These are phyloP conservation scores for Gossypium schwendimanii DNA, from an alignment of 441 rosid genomes.

Conservation along the genomic window DNA sequence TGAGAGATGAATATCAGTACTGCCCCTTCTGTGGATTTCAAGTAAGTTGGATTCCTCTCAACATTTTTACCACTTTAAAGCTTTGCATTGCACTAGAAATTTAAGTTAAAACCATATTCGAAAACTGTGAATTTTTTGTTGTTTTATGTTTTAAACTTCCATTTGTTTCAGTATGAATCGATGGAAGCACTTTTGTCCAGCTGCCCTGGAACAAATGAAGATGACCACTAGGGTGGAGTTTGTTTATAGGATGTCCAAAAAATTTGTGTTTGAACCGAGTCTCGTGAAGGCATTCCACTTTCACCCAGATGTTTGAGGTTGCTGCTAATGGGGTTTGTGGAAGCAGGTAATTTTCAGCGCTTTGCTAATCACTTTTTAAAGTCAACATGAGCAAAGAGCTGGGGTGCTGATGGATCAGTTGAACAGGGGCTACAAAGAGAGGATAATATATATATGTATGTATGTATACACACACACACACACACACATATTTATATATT, in stretches of 20 bases:
- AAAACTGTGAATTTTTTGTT: slow-evolving; percentile 3
- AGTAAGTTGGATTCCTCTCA: slow-evolving; percentile 28
- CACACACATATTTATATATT: background rate
- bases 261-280: background rate
- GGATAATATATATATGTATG: background rate
- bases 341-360: background rate
- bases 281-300: background rate
- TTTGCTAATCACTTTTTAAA: slow-evolving; percentile 2
- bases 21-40: slow-evolving; percentile 82
- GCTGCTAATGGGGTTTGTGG: background rate
- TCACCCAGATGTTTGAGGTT: background rate
- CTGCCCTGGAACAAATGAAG: slow-evolving; percentile 85
- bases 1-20: slow-evolving; percentile 69
- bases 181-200: slow-evolving; percentile 55
- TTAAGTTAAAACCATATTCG: background rate
- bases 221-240: slow-evolving; percentile 49
- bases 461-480: too few species aligned
- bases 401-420: background rate
- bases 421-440: background rate
- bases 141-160: background rate
- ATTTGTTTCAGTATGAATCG: slow-evolving; percentile 65
- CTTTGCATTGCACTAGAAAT: background rate
- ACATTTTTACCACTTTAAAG: background rate
- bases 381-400: slow-evolving; percentile 5
- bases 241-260: background rate